Conservation (phyloP, 1,284 basidiomycete species). For the Ganoderma sinense region DNA sequence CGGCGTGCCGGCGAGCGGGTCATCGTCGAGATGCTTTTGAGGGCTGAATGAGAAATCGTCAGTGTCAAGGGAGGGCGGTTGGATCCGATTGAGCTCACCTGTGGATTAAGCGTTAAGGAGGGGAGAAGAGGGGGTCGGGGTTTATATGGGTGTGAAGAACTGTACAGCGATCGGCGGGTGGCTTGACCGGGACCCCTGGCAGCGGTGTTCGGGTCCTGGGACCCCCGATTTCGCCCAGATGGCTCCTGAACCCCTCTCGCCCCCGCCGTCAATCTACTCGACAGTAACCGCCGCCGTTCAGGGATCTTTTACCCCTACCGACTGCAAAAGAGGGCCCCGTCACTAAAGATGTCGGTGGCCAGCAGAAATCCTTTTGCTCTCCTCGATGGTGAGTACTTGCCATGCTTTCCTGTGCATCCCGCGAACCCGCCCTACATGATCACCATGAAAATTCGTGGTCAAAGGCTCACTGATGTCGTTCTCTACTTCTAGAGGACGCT, state of each 20-base stretch:
- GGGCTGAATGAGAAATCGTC: constrained; percentile 49
- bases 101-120: constrained; percentile 63
- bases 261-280: constrained; percentile 34
- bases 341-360: constrained; percentile 83
- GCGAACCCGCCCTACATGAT: constrained; percentile 11
- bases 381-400: constrained; percentile 65
- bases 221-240: constrained; percentile 12
- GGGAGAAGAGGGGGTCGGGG: constrained; percentile 2
- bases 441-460: not conserved
- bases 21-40: constrained; percentile 90
- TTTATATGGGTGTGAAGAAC: constrained; percentile 42
- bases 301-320: constrained; percentile 46
- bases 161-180: constrained; percentile 45
- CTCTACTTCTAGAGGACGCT: constrained; percentile 43
- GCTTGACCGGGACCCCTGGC: constrained; percentile 40
- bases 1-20: constrained; percentile 67
- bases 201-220: constrained; percentile 37
- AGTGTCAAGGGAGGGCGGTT: constrained; percentile 7
- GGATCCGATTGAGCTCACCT: constrained; percentile 50
- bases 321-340: constrained; percentile 63
- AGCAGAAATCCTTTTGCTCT: constrained; percentile 84
- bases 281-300: constrained; percentile 37
- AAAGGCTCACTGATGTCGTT: constrained; percentile 3
- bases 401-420: not conserved
- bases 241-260: constrained; percentile 27